phyloP scores from a whole-genome alignment of 2,329 filamentous ascomycete species.

The Dactylonectria estremocensis region DNA sequence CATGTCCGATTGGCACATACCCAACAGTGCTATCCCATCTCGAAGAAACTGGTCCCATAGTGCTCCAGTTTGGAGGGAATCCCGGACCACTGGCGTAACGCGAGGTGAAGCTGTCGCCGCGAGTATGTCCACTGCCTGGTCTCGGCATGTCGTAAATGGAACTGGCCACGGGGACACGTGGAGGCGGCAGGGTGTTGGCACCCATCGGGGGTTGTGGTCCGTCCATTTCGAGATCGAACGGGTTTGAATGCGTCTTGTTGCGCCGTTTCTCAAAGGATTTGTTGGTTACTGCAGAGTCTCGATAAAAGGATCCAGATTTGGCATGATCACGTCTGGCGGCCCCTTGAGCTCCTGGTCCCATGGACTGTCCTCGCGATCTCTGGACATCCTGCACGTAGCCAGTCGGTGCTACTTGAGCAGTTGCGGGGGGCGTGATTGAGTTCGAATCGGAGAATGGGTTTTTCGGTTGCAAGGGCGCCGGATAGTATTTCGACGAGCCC shows the following conservation, averaged over 20 bases:
- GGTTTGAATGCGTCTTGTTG: slow-evolving; percentile 74
- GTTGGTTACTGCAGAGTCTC: slow-evolving; percentile 58
- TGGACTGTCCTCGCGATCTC: slow-evolving; percentile 65
- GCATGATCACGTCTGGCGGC: slow-evolving; percentile 50
- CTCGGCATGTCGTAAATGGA: slow-evolving; percentile 46
- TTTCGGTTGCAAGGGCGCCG: slow-evolving; percentile 48
- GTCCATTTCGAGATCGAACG: slow-evolving; percentile 73
- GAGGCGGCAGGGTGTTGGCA: slow-evolving; percentile 39
- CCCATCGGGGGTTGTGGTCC: slow-evolving; percentile 39
- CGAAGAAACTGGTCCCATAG: slow-evolving; percentile 16
- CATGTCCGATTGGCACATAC: slow-evolving; percentile 27
- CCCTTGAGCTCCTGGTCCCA: slow-evolving; percentile 46
- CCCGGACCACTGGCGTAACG: slow-evolving; percentile 65
- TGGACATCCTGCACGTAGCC: slow-evolving; percentile 65
- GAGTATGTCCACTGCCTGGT: slow-evolving; percentile 65
- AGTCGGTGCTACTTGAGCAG: slow-evolving; percentile 51
- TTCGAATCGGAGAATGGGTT: slow-evolving; percentile 67
- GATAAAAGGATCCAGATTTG: slow-evolving; percentile 54
- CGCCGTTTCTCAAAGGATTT: slow-evolving; percentile 62
- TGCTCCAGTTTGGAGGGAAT: slow-evolving; percentile 8
- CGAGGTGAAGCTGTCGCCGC: slow-evolving; percentile 53
- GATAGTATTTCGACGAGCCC: slow-evolving; percentile 56
- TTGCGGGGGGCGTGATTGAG: slow-evolving; percentile 53
- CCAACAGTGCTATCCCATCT: slow-evolving; percentile 27
- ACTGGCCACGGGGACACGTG: slow-evolving; percentile 42